Evolutionary conservation across 2,329 filamentous ascomycete genomes (phyloP).

Genomic region (Trematosphaeria pertusa): DNA sequence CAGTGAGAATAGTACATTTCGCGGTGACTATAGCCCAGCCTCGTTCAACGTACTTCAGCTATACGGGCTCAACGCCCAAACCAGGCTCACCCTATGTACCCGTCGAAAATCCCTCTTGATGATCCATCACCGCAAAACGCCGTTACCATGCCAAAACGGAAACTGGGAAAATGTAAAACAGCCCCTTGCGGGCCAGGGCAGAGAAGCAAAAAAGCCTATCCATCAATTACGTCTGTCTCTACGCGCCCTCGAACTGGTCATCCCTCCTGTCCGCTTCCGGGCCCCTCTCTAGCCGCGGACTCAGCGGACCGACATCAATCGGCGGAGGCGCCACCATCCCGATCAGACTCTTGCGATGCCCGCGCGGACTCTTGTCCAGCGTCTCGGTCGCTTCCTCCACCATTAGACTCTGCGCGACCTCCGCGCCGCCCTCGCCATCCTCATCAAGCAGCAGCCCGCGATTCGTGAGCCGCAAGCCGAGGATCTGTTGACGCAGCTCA

Average conservation of each 20-base stretch:
- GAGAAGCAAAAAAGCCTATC: not conserved
- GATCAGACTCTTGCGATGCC: slow-evolving; percentile 54
- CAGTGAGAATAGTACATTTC: too few species aligned
- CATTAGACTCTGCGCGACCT: slow-evolving; percentile 21
- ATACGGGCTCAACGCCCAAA: too few species aligned
- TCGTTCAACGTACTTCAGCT: too few species aligned
- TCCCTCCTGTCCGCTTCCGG: slow-evolving; percentile 30
- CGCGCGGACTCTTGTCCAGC: slow-evolving; percentile 41
- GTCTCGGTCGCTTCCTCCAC: slow-evolving; percentile 48
- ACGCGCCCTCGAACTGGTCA: slow-evolving; percentile 41
- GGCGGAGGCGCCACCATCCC: slow-evolving; percentile 32
- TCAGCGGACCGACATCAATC: slow-evolving; percentile 36
- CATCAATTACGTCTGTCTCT: too few species aligned
- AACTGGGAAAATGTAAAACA: too few species aligned
- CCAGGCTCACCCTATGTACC: too few species aligned
- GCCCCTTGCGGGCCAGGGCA: too few species aligned
- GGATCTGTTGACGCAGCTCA: slow-evolving; percentile 70
- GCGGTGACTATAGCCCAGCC: too few species aligned
- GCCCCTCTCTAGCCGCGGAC: slow-evolving; percentile 35
- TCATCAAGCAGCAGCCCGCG: slow-evolving; percentile 45
- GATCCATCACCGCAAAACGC: too few species aligned
- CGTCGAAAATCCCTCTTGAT: too few species aligned
- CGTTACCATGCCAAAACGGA: too few species aligned
- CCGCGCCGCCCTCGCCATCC: not conserved
- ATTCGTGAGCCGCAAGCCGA: slow-evolving; percentile 47